Evolutionary conservation across 1,284 basidiomycete species (phyloP), one percentile per base, ranked within the genome.

Genomic region (Pseudozyma pruni): DNA sequence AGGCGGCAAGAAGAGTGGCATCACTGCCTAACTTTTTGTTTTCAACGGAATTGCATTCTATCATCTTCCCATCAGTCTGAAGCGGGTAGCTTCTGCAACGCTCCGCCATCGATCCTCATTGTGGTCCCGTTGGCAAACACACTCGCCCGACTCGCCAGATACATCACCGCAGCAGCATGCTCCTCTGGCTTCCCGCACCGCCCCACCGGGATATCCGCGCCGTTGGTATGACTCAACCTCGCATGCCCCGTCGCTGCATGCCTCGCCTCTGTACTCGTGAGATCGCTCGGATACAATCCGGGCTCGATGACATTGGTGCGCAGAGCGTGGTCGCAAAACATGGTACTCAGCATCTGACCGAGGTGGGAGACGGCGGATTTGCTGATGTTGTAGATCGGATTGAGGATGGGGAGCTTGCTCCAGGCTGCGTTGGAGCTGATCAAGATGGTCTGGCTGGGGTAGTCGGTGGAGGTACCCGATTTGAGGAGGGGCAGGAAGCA

Each of bases 381-480:
- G 43, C 46, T 49, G 33, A 74, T 48, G 49, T 74, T 74, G 60
- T 74, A 74, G n/a, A 74, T 40, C 4, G 72, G 67, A 29, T 74
- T 74, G 34, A 74, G 46, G 55, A 74, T 72, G 27, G 66, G 66
- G 1, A 62, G 47, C 41, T 74, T 74, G n/a, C 53, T 20, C 63
- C 56, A 63, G 2, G 72, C 72, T 9, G 72, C 62, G 31, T 74
- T 74, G 52, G 53, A 58, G 2, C 52, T 58, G 45, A 74, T 67
- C 11, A 67, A 14, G 42, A 74, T 71, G 14, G 69, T 62, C 29
- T 74, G 72, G 8, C 58, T 44, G 1, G 35, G 42, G 22, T 72
- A 69, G 8, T 25, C 6, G 5, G 46, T 8, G 4, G 42, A 17
- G 3, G 58, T 41, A 3, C 49, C 62, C 4, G 16, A 2, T 46